Evolutionary conservation across 2,329 filamentous ascomycete species (phyloP).

Genomic region (Ascochyta fabae): DNA sequence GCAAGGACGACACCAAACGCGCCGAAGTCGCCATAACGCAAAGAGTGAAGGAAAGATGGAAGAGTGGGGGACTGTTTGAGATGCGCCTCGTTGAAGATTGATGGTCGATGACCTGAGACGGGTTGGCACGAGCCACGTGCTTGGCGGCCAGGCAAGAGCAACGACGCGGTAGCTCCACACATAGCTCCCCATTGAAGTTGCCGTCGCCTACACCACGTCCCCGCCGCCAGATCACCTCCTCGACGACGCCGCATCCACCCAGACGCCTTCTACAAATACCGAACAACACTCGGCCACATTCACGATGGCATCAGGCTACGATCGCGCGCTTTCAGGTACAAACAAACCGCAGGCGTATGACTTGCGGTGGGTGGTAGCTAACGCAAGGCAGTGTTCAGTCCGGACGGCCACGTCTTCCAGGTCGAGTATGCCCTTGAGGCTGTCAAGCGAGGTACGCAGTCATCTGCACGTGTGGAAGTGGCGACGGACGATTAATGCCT

Average conservation of each 20-base stretch:
- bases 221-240: conserved; percentile 17
- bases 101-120: conserved; percentile 36
- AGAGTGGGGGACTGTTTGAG: conserved; percentile 27
- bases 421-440: conserved; percentile 99
- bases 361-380: conserved; percentile 28
- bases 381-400: conserved; percentile 80
- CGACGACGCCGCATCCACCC: not conserved
- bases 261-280: not conserved
- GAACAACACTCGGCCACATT: not conserved
- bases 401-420: conserved; percentile 99
- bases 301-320: conserved; percentile 91
- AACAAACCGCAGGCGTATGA: conserved; percentile 32
- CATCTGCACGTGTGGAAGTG: not conserved
- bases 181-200: conserved; percentile 40
- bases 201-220: conserved; percentile 27
- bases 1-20: conserved; percentile 43
- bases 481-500: conserved; percentile 22
- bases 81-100: conserved; percentile 24
- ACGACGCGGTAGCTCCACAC: conserved; percentile 48
- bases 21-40: conserved; percentile 44
- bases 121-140: conserved; percentile 34
- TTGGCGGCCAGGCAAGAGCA: conserved; percentile 47
- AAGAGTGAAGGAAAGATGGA: conserved; percentile 25
- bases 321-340: conserved; percentile 98
- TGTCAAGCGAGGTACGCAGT: conserved; percentile 86